Base-by-base conservation (phyloP, 495 filamentous ascomycete species). In the Trichoderma virens region DNA sequence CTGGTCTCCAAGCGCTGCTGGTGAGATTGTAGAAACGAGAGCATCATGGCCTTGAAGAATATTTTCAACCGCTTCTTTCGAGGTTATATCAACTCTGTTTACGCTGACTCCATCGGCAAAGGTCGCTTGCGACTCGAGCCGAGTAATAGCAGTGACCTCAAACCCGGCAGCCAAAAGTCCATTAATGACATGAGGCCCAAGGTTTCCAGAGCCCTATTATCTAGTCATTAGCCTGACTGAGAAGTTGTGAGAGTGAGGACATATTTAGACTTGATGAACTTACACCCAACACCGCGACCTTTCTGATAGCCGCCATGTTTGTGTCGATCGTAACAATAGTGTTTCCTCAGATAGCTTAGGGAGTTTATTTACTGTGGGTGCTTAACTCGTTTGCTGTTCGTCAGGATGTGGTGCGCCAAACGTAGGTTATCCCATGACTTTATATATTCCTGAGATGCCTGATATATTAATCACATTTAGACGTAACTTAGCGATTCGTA, bases 111-210 rank as follows among this genome's bases (percentile, higher is more conserved):
- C 68, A 28, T 70, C 27, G 68, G 74, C 69, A 71, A 78, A 68
- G 5, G 59, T 73, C 20, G 74, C 65, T 14, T 72, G 71, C n/a
- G 73, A 77, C 23, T 60, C 68, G 7, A 72, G 35, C 43, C 87
- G 80, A 18, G 76, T 76, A 16, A 90, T 70, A 18, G 81, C 75
- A 2, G 84, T 86, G 54, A 88, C 77, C 14, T 80, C 71, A 75
- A 86, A 86, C 9, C 74, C 71, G 0, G 79, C 76, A 2, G 79
- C 70, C 28, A 85, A 65, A 13, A 89, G 73, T 13, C 74, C 75
- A 7, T 80, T 70, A 45, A 89, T 67, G 18, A 88, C 70, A 2
- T 78, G 65, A 3, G 75, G 68, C 59, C 86, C 86, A 5, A 88
- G 67, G 35, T 73, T 78, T 38, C 87, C 87, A 16, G 73, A 78